Conservation (phyloP, 345 rosid genomes). For the Salix suchowensis region DNA sequence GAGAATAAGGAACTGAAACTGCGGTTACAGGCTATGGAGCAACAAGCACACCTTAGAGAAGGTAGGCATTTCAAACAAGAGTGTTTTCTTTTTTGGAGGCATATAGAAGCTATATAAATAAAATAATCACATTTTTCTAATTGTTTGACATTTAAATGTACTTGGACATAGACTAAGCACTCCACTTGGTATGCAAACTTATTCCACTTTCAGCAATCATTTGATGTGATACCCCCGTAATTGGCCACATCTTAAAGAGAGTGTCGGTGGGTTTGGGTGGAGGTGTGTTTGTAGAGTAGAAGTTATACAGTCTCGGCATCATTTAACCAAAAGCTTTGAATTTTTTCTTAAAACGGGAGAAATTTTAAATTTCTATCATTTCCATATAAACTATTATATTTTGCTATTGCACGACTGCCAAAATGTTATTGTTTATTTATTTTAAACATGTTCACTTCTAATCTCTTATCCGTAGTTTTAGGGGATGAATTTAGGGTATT, state of each 20-base stretch:
- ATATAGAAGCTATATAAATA: neutral
- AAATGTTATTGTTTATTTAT: neutral
- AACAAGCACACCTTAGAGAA: constrained; percentile 68
- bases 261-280: neutral
- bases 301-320: neutral
- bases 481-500: neutral
- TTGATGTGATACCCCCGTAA: neutral
- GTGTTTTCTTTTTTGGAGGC: neutral
- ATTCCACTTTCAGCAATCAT: neutral
- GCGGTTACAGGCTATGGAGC: constrained; percentile 72
- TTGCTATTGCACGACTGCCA: neutral
- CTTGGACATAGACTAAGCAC: neutral
- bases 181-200: neutral
- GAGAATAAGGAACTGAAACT: constrained; percentile 73
- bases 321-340: neutral
- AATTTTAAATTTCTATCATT: neutral
- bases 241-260: neutral
- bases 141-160: neutral
- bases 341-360: neutral
- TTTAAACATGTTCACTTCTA: neutral
- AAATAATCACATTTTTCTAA: neutral
- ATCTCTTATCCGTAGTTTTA: neutral
- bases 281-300: neutral
- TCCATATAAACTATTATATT: neutral
- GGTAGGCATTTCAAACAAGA: constrained; percentile 30